A percentile compares a stretch with the other conserved stretches of the same genome.
phyloP scores from a whole-genome alignment of 768 basidiomycete genomes.

The Rhodosporidiobolus sp. region DNA sequence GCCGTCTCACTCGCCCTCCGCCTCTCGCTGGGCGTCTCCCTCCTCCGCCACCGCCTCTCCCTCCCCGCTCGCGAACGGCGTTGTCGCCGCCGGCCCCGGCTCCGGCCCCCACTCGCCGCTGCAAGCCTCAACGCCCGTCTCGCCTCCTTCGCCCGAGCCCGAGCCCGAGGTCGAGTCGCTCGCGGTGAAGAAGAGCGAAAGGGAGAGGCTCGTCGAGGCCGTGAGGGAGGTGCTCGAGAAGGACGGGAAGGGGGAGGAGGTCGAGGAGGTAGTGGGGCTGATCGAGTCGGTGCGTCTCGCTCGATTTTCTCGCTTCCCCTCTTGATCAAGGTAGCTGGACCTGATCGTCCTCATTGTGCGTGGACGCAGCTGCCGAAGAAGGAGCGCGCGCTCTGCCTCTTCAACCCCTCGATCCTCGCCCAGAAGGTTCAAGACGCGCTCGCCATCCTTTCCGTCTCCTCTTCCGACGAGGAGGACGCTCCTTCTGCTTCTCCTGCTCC shows the following conservation, averaged over 20 bases:
- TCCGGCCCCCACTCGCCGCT: background rate
- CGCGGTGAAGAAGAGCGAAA: conserved; percentile 55
- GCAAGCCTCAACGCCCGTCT: too few relatives aligned
- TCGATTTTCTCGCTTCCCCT: background rate
- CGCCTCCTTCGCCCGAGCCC: background rate
- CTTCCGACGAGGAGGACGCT: conserved; percentile 55
- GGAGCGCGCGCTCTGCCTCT: conserved; percentile 85
- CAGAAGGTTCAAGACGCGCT: conserved; percentile 78
- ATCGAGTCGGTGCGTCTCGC: conserved; percentile 51
- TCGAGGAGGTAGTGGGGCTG: conserved; percentile 67
- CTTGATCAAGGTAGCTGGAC: background rate
- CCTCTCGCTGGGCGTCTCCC: conserved; percentile 1
- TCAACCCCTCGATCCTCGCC: conserved; percentile 75
- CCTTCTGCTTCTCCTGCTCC: conserved; percentile 46
- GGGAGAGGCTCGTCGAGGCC: conserved; percentile 68
- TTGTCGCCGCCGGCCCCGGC: background rate
- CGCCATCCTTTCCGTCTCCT: conserved; percentile 58
- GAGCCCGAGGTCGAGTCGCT: background rate
- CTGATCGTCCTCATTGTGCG: background rate
- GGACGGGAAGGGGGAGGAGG: conserved; percentile 59
- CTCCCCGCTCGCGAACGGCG: background rate
- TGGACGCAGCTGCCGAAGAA: conserved; percentile 63
- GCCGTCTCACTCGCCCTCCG: background rate
- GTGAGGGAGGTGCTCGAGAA: conserved; percentile 52
- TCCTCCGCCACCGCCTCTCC: background rate